These are phyloP conservation scores for Metschnikowia lachancei DNA, from an alignment of 805 yeast genomes.

Conservation along the genomic window DNA sequence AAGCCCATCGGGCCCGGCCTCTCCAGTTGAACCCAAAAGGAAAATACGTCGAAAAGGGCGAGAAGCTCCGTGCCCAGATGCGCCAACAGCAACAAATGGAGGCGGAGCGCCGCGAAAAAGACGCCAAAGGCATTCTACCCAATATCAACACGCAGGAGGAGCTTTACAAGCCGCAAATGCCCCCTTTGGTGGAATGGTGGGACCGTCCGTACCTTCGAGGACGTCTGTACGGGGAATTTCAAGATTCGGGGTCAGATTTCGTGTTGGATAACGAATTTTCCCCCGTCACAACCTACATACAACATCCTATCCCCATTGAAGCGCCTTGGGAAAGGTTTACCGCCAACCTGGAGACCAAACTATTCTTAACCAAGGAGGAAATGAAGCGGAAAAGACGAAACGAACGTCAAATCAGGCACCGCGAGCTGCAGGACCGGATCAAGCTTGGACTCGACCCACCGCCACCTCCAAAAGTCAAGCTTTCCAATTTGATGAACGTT, in stretches of 20 bases:
- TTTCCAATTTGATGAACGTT: slow-evolving; percentile 82
- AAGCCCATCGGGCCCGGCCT: slow-evolving; percentile 27
- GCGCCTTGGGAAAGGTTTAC: slow-evolving; percentile 55
- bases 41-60: slow-evolving; percentile 55
- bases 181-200: slow-evolving; percentile 89
- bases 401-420: slow-evolving; percentile 58
- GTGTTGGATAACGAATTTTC: slow-evolving; percentile 38
- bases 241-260: slow-evolving; percentile 22
- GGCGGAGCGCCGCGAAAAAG: slow-evolving; percentile 33
- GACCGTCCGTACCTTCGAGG: slow-evolving; percentile 56
- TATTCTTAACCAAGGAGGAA: slow-evolving; percentile 75
- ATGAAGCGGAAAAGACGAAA: slow-evolving; percentile 68
- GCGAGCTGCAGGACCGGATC: slow-evolving; percentile 74
- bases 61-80: slow-evolving; percentile 45
- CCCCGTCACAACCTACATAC: slow-evolving; percentile 68
- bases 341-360: slow-evolving; percentile 30
- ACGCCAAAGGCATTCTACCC: slow-evolving; percentile 46
- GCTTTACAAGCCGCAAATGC: slow-evolving; percentile 43
- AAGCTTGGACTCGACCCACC: slow-evolving; percentile 80
- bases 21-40: slow-evolving; percentile 61
- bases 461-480: slow-evolving; percentile 84
- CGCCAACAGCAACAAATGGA: slow-evolving; percentile 10
- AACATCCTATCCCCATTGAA: slow-evolving; percentile 71
- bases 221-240: slow-evolving; percentile 35
- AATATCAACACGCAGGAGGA: slow-evolving; percentile 57